Percentiles rank a stretch among this genome's conserved stretches.
These are phyloP conservation scores for Plasmodium coatneyi DNA, from an alignment of 169 alveolate species.

Conservation along the genomic window DNA sequence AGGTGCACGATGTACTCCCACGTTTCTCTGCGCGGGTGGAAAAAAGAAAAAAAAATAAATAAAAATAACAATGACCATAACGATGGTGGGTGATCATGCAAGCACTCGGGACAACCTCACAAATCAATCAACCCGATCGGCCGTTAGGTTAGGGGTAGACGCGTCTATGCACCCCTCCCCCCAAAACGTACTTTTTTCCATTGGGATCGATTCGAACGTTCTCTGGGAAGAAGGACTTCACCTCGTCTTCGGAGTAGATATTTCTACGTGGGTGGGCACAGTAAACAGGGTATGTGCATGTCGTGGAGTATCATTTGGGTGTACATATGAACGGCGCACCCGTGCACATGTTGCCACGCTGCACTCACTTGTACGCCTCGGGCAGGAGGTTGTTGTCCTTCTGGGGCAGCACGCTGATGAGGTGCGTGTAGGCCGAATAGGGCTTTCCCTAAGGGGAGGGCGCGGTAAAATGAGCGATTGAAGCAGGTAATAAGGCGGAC, in stretches of 20 bases:
- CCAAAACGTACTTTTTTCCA: slow-evolving; percentile 50
- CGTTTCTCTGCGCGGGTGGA: slow-evolving; percentile 20
- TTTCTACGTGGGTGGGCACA: slow-evolving; percentile 7
- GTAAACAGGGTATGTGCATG: not conserved
- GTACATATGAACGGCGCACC: not conserved
- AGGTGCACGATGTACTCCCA: slow-evolving; percentile 75
- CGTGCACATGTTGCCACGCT: not conserved
- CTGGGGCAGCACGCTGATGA: slow-evolving; percentile 70
- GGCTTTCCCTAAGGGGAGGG: slow-evolving; percentile 64
- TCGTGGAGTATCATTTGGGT: not conserved
- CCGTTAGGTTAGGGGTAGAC: not conserved
- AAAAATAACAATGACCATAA: not conserved
- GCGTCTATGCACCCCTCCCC: not conserved
- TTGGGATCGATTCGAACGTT: slow-evolving; percentile 70
- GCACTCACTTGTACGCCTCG: slow-evolving; percentile 51
- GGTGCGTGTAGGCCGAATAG: slow-evolving; percentile 62
- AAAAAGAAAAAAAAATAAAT: slow-evolving; percentile 3
- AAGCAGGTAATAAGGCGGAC: not conserved
- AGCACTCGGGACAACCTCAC: not conserved
- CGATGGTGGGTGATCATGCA: not conserved
- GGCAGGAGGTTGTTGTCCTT: slow-evolving; percentile 74
- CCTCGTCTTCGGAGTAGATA: slow-evolving; percentile 70
- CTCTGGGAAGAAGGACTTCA: slow-evolving; percentile 70
- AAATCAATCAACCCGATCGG: not conserved
- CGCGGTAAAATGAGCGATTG: not conserved